Percentiles rank a stretch among this genome's conserved stretches.
phyloP scores from a whole-genome alignment of 306 rosid species.

The Prunus persica region Prunus_persica_NCBIv2 NC_034009.1:35427501-35428000 shows the following conservation, averaged over 20 bases:
- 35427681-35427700: slow-evolving; percentile 28
- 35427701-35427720: slow-evolving; percentile 27
- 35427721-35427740: slow-evolving; percentile 27
- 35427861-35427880: slow-evolving; percentile 43
- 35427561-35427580: neutral
- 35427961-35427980: slow-evolving; percentile 51
- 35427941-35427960: slow-evolving; percentile 49
- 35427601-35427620: neutral
- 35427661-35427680: slow-evolving; percentile 21
- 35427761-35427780: neutral
- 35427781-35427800: slow-evolving; percentile 18
- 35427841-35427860: slow-evolving; percentile 49
- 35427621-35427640: neutral
- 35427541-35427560: neutral
- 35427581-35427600: neutral
- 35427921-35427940: slow-evolving; percentile 45
- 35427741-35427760: slow-evolving; percentile 23
- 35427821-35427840: neutral
- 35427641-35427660: slow-evolving; percentile 5
- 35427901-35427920: slow-evolving; percentile 54
- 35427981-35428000: slow-evolving; percentile 23
- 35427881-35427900: slow-evolving; percentile 32
- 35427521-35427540: neutral
- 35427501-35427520: neutral
- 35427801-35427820: slow-evolving; percentile 13